phyloP scores from a whole-genome alignment of 805 yeast species.

The Groenewaldozyma tartarivorans region DNA sequence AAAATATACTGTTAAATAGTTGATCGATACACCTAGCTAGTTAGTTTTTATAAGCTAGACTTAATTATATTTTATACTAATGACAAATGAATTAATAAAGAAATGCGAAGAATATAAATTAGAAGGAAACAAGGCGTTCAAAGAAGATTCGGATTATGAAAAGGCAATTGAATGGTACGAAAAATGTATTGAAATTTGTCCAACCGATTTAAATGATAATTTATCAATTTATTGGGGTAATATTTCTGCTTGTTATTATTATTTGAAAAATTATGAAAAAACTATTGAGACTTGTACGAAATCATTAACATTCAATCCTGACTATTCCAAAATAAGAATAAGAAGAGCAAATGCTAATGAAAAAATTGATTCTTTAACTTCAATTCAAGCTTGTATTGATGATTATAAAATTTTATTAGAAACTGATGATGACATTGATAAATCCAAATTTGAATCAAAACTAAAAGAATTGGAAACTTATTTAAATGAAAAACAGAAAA shows the following conservation, averaged over 20 bases:
- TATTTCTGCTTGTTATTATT: slow-evolving; percentile 20
- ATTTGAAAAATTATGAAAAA: slow-evolving; percentile 16
- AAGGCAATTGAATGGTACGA: slow-evolving; percentile 12
- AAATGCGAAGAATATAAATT: slow-evolving; percentile 34
- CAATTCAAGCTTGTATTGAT: slow-evolving; percentile 21
- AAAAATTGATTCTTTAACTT: slow-evolving; percentile 20
- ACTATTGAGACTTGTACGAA: slow-evolving; percentile 58
- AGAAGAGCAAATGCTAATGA: slow-evolving; percentile 64
- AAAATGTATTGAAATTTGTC: slow-evolving; percentile 13
- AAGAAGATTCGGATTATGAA: slow-evolving; percentile 5
- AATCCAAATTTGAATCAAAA: slow-evolving; percentile 12
- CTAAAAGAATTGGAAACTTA: slow-evolving; percentile 6
- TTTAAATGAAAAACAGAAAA: slow-evolving; percentile 15
- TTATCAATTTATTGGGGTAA: slow-evolving; percentile 19
- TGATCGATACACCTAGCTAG: no score
- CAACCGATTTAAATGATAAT: slow-evolving; percentile 7
- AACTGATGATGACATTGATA: not conserved
- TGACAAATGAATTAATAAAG: no score
- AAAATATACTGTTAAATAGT: not conserved
- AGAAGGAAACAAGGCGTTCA: slow-evolving; percentile 22
- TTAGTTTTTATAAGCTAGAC: no score
- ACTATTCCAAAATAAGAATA: slow-evolving; percentile 61
- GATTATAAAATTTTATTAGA: slow-evolving; percentile 12
- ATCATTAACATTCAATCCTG: slow-evolving; percentile 50
- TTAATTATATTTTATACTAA: no score